Evolutionary conservation across 2,329 filamentous ascomycete species (phyloP).

Genomic region (Uncinocarpus reesii): DNA sequence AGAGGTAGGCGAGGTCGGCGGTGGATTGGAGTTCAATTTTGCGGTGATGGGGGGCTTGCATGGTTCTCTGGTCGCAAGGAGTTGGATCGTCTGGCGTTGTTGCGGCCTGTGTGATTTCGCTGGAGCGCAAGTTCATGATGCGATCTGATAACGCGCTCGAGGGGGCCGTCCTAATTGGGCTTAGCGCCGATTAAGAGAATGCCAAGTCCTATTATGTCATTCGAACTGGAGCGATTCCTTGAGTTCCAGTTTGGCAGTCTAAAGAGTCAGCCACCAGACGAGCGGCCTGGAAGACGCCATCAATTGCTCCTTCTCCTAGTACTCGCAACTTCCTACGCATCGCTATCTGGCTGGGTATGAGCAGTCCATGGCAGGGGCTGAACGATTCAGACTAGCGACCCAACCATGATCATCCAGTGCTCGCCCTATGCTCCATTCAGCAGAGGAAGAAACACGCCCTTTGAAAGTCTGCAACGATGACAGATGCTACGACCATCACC

Average conservation of each 20-base stretch:
- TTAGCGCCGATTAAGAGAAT: background rate
- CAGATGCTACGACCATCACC: constrained; percentile 23
- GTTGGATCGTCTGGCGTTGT: background rate
- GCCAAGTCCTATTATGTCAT: background rate
- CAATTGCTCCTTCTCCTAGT: too few species aligned
- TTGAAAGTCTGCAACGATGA: constrained; percentile 19
- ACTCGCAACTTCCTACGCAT: too few species aligned
- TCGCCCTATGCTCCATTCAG: background rate
- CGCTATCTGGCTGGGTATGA: background rate
- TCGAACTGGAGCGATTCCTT: too few species aligned
- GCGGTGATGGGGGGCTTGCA: constrained; percentile 34
- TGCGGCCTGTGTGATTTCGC: background rate
- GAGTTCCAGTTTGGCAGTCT: too few species aligned
- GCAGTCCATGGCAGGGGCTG: background rate
- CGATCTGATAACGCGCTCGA: background rate
- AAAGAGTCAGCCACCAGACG: too few species aligned
- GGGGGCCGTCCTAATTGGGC: background rate
- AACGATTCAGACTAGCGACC: background rate
- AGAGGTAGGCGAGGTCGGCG: constrained; percentile 41
- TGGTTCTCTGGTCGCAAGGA: constrained; percentile 4
- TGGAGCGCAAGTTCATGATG: background rate
- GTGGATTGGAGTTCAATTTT: constrained; percentile 44
- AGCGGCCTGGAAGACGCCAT: too few species aligned
- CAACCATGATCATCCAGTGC: background rate
- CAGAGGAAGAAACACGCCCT: background rate